Evolutionary conservation across 805 yeast genomes (phyloP), one percentile per base, ranked within the genome.

Genomic region (Ogataea saltuana): DNA sequence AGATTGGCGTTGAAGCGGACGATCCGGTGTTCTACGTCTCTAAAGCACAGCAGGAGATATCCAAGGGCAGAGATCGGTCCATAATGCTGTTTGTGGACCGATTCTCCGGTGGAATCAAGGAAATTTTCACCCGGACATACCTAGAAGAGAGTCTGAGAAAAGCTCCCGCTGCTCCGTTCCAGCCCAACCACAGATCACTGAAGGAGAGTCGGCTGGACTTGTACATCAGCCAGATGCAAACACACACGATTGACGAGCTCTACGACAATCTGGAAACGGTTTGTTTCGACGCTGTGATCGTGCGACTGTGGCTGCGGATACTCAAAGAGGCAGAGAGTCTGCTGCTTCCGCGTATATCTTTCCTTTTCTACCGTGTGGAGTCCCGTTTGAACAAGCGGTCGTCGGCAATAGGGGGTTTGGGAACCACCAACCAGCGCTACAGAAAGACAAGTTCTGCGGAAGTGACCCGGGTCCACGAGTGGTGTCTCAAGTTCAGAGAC

Each of bases 21-120:
- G 96, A 90, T 63, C 88, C 95, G 1, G 65, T 87, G 7, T 91
- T 85, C 56, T 84, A 82, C 34, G 74, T 91, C 63, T 95, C 95
- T 1, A 75, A 83, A 50, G 82, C 91, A 0, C 78, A 83, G 53
- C 68, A 91, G 49, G 74, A 81, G 1, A 67, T 91, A 21, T 65
- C 72, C 23, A 73, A 89, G 46, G 72, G 82, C 1, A 79, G 81
- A 59, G 85, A 85, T 41, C 75, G 86, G 43, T 77, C 85, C 45
- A 74, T 85, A 39, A 78, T 81, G 43, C 60, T 80, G 44, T 77
- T 91, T 49, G 93, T 87, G 7, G 85, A 78, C 39, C 84, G 85
- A 51, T 86, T 89, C 52, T 70, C 87, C 0, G 67, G 78, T 2
- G 81, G 78, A 49, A 80, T 90, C 39, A 72, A 74, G 31, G 55